Conservation (phyloP, 805 yeast genomes). For the Yarrowia porcina region DNA sequence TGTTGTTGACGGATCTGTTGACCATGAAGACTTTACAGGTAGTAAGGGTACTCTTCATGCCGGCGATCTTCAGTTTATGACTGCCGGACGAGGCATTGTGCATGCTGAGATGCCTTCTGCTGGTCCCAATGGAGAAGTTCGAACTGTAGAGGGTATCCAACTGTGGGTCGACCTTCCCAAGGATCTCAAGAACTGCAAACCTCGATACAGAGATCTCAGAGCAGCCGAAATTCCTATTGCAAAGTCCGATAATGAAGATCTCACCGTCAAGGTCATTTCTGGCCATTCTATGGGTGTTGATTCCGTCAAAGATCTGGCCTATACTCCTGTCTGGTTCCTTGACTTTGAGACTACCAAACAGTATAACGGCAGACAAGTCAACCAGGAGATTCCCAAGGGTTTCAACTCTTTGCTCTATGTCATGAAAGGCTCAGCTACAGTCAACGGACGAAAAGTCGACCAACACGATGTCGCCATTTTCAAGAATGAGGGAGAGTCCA, state of each 20-base stretch:
- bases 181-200: conserved; percentile 57
- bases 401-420: conserved; percentile 73
- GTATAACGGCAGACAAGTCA: conserved; percentile 51
- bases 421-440: conserved; percentile 54
- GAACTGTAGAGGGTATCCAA: conserved; percentile 60
- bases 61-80: conserved; percentile 89
- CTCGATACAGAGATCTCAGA: conserved; percentile 72
- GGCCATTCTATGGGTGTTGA: conserved; percentile 77
- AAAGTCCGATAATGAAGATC: conserved; percentile 55
- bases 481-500: conserved; percentile 62
- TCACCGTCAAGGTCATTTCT: conserved; percentile 66
- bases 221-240: conserved; percentile 67
- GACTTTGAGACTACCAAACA: conserved; percentile 50
- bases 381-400: conserved; percentile 55
- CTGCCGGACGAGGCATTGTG: conserved; percentile 83
- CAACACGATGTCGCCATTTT: conserved; percentile 59
- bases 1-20: conserved; percentile 59
- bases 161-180: conserved; percentile 82
- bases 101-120: conserved; percentile 82
- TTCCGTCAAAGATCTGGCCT: conserved; percentile 70
- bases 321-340: conserved; percentile 75
- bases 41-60: conserved; percentile 66
- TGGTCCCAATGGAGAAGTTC: conserved; percentile 42
- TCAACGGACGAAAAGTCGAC: conserved; percentile 46
- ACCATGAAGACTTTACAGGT: conserved; percentile 85